Percentiles rank a stretch among this genome's conserved stretches.
Conservation (phyloP, 768 basidiomycete species). For the Pisolithus sp. region DNA sequence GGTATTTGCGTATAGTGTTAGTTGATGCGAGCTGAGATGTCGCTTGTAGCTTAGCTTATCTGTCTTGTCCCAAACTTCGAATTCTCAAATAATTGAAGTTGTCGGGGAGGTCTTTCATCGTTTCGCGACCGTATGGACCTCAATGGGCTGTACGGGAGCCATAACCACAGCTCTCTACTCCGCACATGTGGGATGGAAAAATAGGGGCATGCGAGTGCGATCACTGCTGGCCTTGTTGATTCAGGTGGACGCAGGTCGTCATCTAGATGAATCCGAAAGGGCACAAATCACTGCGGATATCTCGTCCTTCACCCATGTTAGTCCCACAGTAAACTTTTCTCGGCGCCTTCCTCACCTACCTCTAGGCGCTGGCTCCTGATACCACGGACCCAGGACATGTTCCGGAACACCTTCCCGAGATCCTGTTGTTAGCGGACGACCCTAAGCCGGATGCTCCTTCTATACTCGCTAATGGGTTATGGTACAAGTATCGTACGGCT, state of each 20-base stretch:
- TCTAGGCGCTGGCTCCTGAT: slow-evolving; percentile 37
- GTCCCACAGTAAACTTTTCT: slow-evolving; percentile 10
- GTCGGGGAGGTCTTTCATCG: slow-evolving; percentile 70
- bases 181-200: slow-evolving; percentile 58
- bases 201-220: slow-evolving; percentile 59
- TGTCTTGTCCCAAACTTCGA: slow-evolving; percentile 47
- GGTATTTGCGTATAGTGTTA: slow-evolving; percentile 28
- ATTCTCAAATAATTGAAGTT: slow-evolving; percentile 48
- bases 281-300: slow-evolving; percentile 58
- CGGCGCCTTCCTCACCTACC: background rate
- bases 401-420: slow-evolving; percentile 48
- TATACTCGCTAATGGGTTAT: slow-evolving; percentile 66
- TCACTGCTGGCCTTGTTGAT: slow-evolving; percentile 56
- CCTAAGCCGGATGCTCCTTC: slow-evolving; percentile 55
- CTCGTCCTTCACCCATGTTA: slow-evolving; percentile 54
- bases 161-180: slow-evolving; percentile 56
- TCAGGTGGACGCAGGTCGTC: slow-evolving; percentile 55
- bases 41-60: slow-evolving; percentile 43
- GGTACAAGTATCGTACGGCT: slow-evolving; percentile 76
- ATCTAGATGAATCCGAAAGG: slow-evolving; percentile 49
- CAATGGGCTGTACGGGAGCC: slow-evolving; percentile 54
- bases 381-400: slow-evolving; percentile 28
- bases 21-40: slow-evolving; percentile 3
- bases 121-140: slow-evolving; percentile 69
- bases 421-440: slow-evolving; percentile 58